Evolutionary conservation across 495 filamentous ascomycete genomes (phyloP).

Genomic region (Monascus purpureus): DNA sequence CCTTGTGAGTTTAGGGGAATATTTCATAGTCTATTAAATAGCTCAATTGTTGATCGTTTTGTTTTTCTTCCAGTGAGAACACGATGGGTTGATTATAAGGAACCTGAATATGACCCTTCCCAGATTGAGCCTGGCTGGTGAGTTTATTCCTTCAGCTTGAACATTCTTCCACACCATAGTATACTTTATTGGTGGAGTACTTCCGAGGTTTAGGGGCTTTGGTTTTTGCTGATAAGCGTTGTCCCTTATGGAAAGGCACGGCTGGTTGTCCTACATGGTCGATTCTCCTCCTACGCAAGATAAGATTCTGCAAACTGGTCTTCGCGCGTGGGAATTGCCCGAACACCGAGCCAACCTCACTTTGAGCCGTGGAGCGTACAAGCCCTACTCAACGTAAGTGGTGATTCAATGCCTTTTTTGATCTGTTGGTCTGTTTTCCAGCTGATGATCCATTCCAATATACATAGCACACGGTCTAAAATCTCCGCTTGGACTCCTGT

Average conservation of each 20-base stretch:
- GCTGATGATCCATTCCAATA: no score
- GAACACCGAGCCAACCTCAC: conserved; percentile 68
- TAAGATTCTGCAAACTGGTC: conserved; percentile 47
- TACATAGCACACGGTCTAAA: conserved; percentile 27
- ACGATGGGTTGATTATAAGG: conserved; percentile 94
- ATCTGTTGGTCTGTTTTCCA: background rate
- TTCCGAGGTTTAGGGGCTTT: no score
- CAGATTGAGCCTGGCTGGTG: conserved; percentile 94
- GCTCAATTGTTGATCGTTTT: background rate
- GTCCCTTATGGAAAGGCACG: conserved; percentile 63
- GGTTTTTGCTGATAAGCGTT: background rate
- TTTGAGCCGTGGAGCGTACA: conserved; percentile 61
- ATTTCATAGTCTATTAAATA: no score
- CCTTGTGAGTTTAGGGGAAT: conserved; percentile 61
- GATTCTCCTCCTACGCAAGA: conserved; percentile 76
- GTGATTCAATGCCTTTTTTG: background rate
- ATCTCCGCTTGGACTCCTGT: conserved; percentile 30
- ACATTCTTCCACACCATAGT: no score
- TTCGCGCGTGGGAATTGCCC: conserved; percentile 59
- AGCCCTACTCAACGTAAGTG: conserved; percentile 85
- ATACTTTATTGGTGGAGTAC: no score
- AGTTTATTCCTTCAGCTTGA: conserved; percentile 10
- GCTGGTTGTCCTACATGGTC: conserved; percentile 88
- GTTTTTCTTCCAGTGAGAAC: conserved; percentile 56
- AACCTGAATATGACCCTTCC: conserved; percentile 73